These are phyloP conservation scores for Malus hybrid DNA, from an alignment of 331 rosid genomes.

Conservation along the genomic window DNA sequence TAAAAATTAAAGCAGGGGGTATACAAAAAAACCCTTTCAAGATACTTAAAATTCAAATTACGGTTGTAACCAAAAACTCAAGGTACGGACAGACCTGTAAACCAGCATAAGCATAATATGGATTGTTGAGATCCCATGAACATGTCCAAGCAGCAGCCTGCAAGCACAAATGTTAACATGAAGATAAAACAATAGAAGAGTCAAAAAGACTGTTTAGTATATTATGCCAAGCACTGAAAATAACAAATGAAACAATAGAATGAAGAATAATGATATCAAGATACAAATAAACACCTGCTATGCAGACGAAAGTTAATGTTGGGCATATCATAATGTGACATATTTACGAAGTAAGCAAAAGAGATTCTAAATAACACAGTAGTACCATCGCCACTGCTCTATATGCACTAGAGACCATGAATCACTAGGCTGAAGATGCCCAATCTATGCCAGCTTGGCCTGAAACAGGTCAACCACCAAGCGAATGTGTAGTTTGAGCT, in stretches of 20 bases:
- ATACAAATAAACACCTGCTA: too few species aligned
- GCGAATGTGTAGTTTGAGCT: too few species aligned
- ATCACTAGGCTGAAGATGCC: too few species aligned
- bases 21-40: neutral
- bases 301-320: too few species aligned
- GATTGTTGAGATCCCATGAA: slow-evolving; percentile 68
- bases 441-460: too few species aligned
- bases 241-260: neutral
- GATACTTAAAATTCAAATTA: slow-evolving; percentile 8
- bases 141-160: slow-evolving; percentile 91
- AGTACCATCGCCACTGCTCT: too few species aligned
- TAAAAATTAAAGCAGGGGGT: slow-evolving; percentile 13
- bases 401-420: too few species aligned
- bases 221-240: neutral
- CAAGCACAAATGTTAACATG: slow-evolving; percentile 15
- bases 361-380: too few species aligned
- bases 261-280: neutral
- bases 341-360: too few species aligned
- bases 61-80: neutral
- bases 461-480: too few species aligned
- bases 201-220: neutral
- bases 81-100: slow-evolving; percentile 57
- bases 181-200: neutral
- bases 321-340: too few species aligned
- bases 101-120: slow-evolving; percentile 68